Evolutionary conservation across 768 basidiomycete species (phyloP).

Genomic region (Psilocybe azurescens): DNA sequence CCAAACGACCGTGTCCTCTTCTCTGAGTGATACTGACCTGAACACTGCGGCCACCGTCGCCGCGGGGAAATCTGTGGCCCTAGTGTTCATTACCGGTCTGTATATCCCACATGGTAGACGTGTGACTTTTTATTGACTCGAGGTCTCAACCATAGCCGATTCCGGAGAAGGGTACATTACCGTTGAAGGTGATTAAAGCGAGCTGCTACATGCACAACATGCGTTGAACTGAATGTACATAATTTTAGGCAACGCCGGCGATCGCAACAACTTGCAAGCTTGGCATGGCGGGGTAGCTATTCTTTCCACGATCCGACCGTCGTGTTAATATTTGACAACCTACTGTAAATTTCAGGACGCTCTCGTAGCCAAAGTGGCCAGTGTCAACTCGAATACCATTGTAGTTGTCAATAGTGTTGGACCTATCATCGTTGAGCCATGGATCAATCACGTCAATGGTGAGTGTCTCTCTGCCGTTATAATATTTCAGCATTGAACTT

Average conservation of each 20-base stretch:
- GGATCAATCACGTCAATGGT: slow-evolving; percentile 62
- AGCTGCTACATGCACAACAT: neutral
- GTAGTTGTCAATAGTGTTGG: slow-evolving; percentile 75
- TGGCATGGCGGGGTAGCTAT: slow-evolving; percentile 53
- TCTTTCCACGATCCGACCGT: neutral
- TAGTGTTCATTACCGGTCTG: slow-evolving; percentile 58
- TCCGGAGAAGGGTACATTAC: slow-evolving; percentile 51
- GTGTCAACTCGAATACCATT: slow-evolving; percentile 60
- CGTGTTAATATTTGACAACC: neutral
- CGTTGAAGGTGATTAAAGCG: slow-evolving; percentile 39
- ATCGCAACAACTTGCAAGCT: slow-evolving; percentile 54
- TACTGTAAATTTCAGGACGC: slow-evolving; percentile 37
- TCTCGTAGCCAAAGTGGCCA: slow-evolving; percentile 55
- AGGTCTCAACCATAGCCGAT: slow-evolving; percentile 30
- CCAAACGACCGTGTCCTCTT: slow-evolving; percentile 48
- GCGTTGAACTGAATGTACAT: too few species aligned
- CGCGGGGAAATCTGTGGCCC: slow-evolving; percentile 49
- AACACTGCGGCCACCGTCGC: slow-evolving; percentile 48
- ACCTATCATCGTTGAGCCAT: slow-evolving; percentile 58
- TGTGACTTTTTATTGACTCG: neutral
- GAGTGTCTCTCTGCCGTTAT: slow-evolving; percentile 8
- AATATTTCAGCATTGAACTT: neutral
- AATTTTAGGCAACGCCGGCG: slow-evolving; percentile 52
- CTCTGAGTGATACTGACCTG: slow-evolving; percentile 55
- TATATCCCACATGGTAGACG: neutral